phyloP scores from a whole-genome alignment of 148 eudicot genomes.

The Amaranthus hypochondriacus region DNA sequence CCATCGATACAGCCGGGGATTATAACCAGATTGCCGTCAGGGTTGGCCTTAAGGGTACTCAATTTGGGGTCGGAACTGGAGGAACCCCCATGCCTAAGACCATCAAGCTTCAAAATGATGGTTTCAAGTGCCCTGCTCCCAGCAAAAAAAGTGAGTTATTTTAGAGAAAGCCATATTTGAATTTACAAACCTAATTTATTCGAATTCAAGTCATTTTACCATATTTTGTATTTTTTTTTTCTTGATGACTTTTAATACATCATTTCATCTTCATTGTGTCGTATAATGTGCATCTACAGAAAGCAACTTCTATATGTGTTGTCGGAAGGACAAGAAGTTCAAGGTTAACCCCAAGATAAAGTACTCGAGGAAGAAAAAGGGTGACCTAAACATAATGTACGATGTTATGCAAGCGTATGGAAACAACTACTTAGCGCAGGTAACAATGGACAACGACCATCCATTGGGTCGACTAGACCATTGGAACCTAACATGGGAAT shows the following conservation, averaged over 20 bases:
- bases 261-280: neutral
- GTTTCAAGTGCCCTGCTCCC: constrained; percentile 53
- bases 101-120: constrained; percentile 45
- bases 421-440: constrained; percentile 68
- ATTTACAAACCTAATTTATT: neutral
- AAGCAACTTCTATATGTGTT: constrained; percentile 49
- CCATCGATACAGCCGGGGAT: constrained; percentile 59
- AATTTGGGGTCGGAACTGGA: constrained; percentile 41
- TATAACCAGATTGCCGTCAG: constrained; percentile 35
- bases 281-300: constrained; percentile 28
- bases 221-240: no score
- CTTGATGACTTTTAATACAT: neutral
- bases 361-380: constrained; percentile 27
- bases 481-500: constrained; percentile 93
- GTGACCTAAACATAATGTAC: constrained; percentile 74
- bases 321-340: constrained; percentile 68
- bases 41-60: constrained; percentile 42
- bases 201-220: no score
- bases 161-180: no score
- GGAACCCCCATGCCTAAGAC: constrained; percentile 58
- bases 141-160: constrained; percentile 35
- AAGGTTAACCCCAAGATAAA: constrained; percentile 26
- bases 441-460: constrained; percentile 68
- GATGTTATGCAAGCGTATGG: constrained; percentile 63
- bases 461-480: constrained; percentile 80